Base-by-base conservation (phyloP, 164 flowering plant species). In the Echeveria elegans region DNA sequence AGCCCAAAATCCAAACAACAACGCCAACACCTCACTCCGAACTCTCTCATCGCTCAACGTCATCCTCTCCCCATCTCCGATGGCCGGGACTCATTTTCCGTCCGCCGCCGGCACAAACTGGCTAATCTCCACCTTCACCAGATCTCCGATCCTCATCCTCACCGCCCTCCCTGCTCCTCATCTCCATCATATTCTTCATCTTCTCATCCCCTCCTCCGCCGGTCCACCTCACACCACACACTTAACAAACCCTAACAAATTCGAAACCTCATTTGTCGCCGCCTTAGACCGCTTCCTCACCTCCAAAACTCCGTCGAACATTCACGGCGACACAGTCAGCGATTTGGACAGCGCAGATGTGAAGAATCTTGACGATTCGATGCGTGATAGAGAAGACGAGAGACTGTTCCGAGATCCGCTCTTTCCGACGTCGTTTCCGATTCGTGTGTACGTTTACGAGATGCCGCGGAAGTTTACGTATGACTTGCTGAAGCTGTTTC, bases 381-480 rank as follows among this genome's bases (percentile, higher is more conserved):
- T 80, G 18, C 85, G 77, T 77, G 67, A 60, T 72, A 74, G n/a
- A 2, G 96, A 88, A 71, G 77, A 36, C 24, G 74, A 76, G 75
- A 74, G 82, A 70, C 34, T 90, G 28, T 65, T 73, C 60, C 76
- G 69, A 18, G 78, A 79, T 58, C 67, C 75, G 53, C 65, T 61
- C 40, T 78, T 65, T 70, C 81, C 83, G 19, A 72, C 70, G 9
- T 21, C 59, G 26, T 68, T 77, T 14, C 75, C 85, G 40, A 62
- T 91, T 52, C 82, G 85, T 78, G 85, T 94, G 74, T 94, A 89
- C 69, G 96, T 91, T 5, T 94, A 94, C 67, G 86, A 91, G 52
- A 94, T 94, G 99, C 99, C 99, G 40, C 48, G 69, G 0, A 94
- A 85, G 71, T 94, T 85, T 70, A 94, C 99, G 2, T 87, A 86